Evolutionary conservation across 371 early-diverging fungal genomes (phyloP).

Genomic region (Mortierella sp.): DNA sequence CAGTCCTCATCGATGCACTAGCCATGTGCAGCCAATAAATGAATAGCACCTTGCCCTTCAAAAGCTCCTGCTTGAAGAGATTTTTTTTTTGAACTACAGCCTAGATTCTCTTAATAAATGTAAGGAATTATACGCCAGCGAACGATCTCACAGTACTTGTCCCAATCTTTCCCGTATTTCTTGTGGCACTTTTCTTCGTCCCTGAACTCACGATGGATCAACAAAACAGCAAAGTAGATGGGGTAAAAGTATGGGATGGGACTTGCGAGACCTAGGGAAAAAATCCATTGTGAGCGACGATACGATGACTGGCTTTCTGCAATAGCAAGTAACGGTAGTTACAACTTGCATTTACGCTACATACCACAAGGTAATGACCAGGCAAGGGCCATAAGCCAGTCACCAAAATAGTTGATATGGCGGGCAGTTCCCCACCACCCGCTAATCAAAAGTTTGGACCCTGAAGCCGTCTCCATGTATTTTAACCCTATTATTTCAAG

Average conservation of each 20-base stretch:
- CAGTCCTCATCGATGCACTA: too few species aligned
- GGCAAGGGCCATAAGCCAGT: conserved; percentile 88
- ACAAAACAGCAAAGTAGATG: conserved; percentile 87
- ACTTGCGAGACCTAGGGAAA: conserved; percentile 68
- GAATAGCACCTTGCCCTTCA: too few species aligned
- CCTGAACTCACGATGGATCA: conserved; percentile 88
- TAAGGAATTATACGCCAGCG: conserved; percentile 87
- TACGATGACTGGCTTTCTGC: too few species aligned
- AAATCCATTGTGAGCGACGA: neutral
- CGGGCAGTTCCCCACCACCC: conserved; percentile 96
- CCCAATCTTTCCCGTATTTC: conserved; percentile 96
- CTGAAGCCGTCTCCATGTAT: conserved; percentile 84
- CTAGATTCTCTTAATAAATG: conserved; percentile 19
- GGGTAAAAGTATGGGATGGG: conserved; percentile 94
- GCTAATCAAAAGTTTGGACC: conserved; percentile 80
- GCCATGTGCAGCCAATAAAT: too few species aligned
- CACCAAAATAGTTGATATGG: conserved; percentile 94
- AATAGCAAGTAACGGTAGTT: too few species aligned
- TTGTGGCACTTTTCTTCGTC: conserved; percentile 90
- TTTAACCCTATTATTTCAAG: conserved; percentile 65
- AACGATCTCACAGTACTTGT: conserved; percentile 85
- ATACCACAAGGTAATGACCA: conserved; percentile 84
- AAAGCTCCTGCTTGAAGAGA: too few species aligned
- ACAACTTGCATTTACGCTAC: neutral
- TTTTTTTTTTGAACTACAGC: neutral